These are phyloP conservation scores for Trichomonas gallinae DNA, from an alignment of 208 protist species.

Conservation along the genomic window DNA sequence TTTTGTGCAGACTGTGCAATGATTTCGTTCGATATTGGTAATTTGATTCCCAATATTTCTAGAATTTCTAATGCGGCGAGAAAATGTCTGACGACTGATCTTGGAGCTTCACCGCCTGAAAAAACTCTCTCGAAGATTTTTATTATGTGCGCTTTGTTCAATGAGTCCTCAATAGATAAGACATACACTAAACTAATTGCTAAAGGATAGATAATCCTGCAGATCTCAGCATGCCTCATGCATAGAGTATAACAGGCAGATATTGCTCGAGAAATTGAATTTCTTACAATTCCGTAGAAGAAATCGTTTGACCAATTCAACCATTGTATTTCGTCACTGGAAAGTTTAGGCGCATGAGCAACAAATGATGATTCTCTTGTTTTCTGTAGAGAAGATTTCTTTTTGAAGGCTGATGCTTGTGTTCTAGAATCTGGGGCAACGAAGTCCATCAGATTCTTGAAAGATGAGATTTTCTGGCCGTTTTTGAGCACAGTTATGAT, in stretches of 20 bases:
- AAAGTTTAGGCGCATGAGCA: neutral
- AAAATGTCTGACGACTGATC: neutral
- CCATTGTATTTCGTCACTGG: neutral
- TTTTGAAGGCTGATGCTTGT: neutral
- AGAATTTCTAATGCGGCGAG: neutral
- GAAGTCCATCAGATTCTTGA: neutral
- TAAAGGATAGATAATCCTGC: neutral
- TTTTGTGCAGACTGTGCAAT: neutral
- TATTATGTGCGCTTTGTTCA: neutral
- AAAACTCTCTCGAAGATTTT: neutral
- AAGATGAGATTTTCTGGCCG: neutral
- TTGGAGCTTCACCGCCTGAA: neutral
- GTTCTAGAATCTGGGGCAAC: neutral
- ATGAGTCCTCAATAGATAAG: neutral
- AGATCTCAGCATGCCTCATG: neutral
- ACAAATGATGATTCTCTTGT: neutral
- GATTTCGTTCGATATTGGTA: neutral
- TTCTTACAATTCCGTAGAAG: neutral
- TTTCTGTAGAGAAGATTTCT: neutral
- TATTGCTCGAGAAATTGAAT: neutral
- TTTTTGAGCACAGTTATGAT: neutral
- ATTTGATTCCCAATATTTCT: neutral
- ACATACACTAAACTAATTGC: neutral
- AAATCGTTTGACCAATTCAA: neutral
- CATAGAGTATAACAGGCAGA: neutral